Evolutionary conservation across 1,284 basidiomycete genomes (phyloP).

Genomic region (Boletus mariae): DNA sequence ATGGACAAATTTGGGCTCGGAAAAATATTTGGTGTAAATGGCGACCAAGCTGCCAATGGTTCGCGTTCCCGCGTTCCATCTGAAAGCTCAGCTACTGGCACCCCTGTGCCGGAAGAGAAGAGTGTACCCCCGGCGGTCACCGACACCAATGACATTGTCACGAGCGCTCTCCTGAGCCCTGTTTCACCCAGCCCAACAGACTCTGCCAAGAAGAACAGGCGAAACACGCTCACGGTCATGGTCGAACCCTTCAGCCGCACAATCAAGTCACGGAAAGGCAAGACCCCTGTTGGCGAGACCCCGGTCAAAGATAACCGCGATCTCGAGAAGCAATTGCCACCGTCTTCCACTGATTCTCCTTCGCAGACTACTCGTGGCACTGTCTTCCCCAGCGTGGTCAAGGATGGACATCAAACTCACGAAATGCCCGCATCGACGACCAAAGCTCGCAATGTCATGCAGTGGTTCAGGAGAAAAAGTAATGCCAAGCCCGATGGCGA

Average conservation of each 20-base stretch:
- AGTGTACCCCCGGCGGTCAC: conserved; percentile 6
- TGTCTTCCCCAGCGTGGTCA: conserved; percentile 27
- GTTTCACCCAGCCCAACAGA: conserved; percentile 26
- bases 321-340: conserved; percentile 33
- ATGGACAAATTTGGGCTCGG: conserved; percentile 74
- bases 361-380: conserved; percentile 24
- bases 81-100: conserved; percentile 35
- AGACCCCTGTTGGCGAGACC: conserved; percentile 36
- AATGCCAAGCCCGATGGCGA: conserved; percentile 48
- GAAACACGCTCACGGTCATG: conserved; percentile 82
- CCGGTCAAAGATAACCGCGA: conserved; percentile 33
- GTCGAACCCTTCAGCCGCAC: conserved; percentile 68
- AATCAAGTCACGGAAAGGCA: conserved; percentile 48
- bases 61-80: conserved; percentile 40
- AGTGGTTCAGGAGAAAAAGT: conserved; percentile 74
- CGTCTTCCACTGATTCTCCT: conserved; percentile 29
- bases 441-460: conserved; percentile 76
- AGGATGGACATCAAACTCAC: conserved; percentile 27
- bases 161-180: conserved; percentile 37
- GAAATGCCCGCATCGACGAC: conserved; percentile 63
- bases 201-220: conserved; percentile 53
- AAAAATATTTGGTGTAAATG: conserved; percentile 50
- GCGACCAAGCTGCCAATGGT: conserved; percentile 29
- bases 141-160: conserved; percentile 13
- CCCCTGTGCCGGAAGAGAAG: conserved; percentile 23